Percentiles rank a stretch among this genome's conserved stretches.
Conservation (phyloP, 148 eudicot species). For the Selenicereus undatus region DNA sequence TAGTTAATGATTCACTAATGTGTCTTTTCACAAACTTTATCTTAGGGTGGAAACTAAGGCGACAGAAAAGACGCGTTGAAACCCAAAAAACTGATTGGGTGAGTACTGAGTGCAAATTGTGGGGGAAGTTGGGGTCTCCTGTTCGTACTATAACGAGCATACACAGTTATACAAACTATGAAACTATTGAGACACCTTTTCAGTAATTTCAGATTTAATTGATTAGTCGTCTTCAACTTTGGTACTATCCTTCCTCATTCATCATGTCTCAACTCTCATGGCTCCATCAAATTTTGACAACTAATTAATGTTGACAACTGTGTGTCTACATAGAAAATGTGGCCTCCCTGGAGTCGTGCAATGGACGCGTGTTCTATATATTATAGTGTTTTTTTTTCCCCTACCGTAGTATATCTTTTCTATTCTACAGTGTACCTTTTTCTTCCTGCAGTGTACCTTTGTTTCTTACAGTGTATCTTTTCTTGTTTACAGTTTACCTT, state of each 20-base stretch:
- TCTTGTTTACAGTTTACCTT: too few species aligned
- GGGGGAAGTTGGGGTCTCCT: not conserved
- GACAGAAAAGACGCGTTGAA: too few species aligned
- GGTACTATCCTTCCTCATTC: not conserved
- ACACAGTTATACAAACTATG: not conserved
- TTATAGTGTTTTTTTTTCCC: too few species aligned
- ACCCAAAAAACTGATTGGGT: not conserved
- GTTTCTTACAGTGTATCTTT: too few species aligned
- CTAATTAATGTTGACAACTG: conserved; percentile 2
- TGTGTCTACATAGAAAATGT: not conserved
- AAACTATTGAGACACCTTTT: not conserved
- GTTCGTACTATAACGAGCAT: not conserved
- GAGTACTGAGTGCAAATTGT: not conserved
- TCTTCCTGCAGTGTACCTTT: too few species aligned
- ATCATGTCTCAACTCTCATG: not conserved
- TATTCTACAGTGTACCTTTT: too few species aligned
- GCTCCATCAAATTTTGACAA: not conserved
- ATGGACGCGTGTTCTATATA: too few species aligned
- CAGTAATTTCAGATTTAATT: not conserved
- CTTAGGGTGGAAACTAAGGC: too few species aligned
- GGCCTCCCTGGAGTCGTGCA: too few species aligned
- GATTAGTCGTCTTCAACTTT: conserved; percentile 7
- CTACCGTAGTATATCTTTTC: too few species aligned
- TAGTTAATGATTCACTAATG: too few species aligned
- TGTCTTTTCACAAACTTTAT: too few species aligned